Conservation (phyloP, 2,329 filamentous ascomycete species). For the Monilinia vaccinii-corymbosi region DNA sequence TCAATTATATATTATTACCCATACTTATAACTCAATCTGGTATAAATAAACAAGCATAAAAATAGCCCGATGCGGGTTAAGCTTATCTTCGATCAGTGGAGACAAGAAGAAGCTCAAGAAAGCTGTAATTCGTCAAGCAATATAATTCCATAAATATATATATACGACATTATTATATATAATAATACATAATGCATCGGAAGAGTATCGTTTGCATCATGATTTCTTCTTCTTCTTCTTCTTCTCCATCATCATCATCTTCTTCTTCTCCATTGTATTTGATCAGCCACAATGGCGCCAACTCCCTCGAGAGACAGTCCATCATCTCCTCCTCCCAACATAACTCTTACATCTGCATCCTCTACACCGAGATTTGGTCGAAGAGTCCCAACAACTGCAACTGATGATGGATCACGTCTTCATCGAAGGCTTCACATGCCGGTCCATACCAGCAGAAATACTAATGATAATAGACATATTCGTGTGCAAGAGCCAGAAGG, state of each 20-base stretch:
- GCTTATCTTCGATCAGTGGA: too few relatives aligned
- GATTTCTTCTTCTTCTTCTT: background rate
- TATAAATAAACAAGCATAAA: background rate
- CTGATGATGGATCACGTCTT: constrained; percentile 12
- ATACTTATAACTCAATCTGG: too few relatives aligned
- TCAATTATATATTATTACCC: too few relatives aligned
- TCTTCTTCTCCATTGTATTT: background rate
- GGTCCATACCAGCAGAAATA: constrained; percentile 8
- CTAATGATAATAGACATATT: constrained; percentile 21
- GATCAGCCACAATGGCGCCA: constrained; percentile 15
- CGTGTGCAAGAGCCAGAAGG: constrained; percentile 20
- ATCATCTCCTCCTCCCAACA: constrained; percentile 12
- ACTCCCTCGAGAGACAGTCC: constrained; percentile 12
- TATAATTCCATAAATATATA: too few relatives aligned
- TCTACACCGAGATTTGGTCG: constrained; percentile 2
- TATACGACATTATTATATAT: too few relatives aligned
- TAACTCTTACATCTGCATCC: constrained; percentile 13
- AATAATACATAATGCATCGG: background rate
- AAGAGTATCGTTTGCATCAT: constrained; percentile 6
- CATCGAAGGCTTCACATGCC: constrained; percentile 14
- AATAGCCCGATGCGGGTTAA: background rate
- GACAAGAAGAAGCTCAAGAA: too few relatives aligned
- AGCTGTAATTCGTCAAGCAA: too few relatives aligned
- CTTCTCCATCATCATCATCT: too few relatives aligned
- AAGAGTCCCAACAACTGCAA: background rate